Evolutionary conservation across 129 eudicot species (phyloP).

Genomic region (Tagetes patula): DNA sequence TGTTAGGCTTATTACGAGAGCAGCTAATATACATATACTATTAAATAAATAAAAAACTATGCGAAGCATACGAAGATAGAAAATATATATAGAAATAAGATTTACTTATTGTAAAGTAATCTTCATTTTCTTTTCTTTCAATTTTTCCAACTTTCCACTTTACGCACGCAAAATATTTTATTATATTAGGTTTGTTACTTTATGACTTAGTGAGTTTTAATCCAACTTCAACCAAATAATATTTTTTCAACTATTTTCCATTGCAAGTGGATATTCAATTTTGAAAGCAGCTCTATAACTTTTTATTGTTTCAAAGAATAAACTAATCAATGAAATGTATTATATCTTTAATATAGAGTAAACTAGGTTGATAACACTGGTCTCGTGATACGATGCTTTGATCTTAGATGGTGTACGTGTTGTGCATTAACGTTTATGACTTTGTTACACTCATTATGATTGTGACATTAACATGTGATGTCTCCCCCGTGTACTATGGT

Average conservation of each 20-base stretch:
- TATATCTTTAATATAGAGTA: no score
- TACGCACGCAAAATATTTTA: slow-evolving; percentile 21
- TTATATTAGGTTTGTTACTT: slow-evolving; percentile 17
- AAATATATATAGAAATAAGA: neutral
- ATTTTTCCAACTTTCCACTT: slow-evolving; percentile 14
- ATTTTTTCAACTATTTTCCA: slow-evolving; percentile 19
- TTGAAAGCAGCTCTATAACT: slow-evolving; percentile 24
- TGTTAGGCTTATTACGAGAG: no score
- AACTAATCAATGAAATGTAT: neutral
- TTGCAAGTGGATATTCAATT: slow-evolving; percentile 26
- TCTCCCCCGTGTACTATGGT: no score
- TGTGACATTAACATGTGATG: no score
- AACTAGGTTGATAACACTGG: no score
- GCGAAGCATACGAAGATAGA: no score
- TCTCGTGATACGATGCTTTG: no score
- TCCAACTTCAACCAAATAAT: slow-evolving; percentile 18
- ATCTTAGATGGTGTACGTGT: no score
- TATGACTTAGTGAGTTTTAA: slow-evolving; percentile 23
- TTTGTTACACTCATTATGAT: no score
- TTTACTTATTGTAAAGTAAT: neutral
- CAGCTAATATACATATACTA: no score
- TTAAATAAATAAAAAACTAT: no score
- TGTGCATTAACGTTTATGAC: no score
- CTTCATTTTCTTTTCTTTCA: neutral
- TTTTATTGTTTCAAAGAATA: slow-evolving; percentile 1